Conservation (phyloP, 768 basidiomycete species). For the Lactarius pseudohatsudake region DNA sequence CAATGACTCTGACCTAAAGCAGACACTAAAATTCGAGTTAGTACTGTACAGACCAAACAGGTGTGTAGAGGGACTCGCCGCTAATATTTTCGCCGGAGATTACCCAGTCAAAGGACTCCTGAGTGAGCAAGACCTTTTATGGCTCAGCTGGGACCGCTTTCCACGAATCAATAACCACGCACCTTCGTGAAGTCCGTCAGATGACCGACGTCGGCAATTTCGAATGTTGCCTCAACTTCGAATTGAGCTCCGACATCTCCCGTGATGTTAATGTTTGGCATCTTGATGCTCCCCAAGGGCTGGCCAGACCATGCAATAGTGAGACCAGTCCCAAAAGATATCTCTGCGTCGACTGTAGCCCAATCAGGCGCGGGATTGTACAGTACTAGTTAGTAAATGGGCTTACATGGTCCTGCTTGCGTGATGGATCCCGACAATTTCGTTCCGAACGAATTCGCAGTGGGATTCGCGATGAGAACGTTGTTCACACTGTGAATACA, state of each 20-base stretch:
- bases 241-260: slow-evolving; percentile 67
- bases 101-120: slow-evolving; percentile 67
- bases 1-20: slow-evolving; percentile 50
- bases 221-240: slow-evolving; percentile 53
- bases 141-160: neutral
- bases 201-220: slow-evolving; percentile 54
- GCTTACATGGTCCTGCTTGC: slow-evolving; percentile 71
- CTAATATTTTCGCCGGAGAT: slow-evolving; percentile 65
- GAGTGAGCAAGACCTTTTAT: slow-evolving; percentile 52
- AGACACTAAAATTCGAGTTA: slow-evolving; percentile 40
- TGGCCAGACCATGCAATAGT: slow-evolving; percentile 59
- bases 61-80: slow-evolving; percentile 38
- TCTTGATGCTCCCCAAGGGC: slow-evolving; percentile 56
- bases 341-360: slow-evolving; percentile 59
- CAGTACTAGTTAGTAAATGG: neutral
- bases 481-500: slow-evolving; percentile 47
- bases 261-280: slow-evolving; percentile 56
- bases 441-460: slow-evolving; percentile 57
- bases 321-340: slow-evolving; percentile 62
- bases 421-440: slow-evolving; percentile 59
- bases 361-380: neutral
- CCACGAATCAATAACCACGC: neutral
- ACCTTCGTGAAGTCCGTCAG: slow-evolving; percentile 68
- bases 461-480: slow-evolving; percentile 60
- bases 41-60: neutral